Conservation (phyloP, 352 stramenopile genomes). For the Phytophthora pseudosyringae region DNA sequence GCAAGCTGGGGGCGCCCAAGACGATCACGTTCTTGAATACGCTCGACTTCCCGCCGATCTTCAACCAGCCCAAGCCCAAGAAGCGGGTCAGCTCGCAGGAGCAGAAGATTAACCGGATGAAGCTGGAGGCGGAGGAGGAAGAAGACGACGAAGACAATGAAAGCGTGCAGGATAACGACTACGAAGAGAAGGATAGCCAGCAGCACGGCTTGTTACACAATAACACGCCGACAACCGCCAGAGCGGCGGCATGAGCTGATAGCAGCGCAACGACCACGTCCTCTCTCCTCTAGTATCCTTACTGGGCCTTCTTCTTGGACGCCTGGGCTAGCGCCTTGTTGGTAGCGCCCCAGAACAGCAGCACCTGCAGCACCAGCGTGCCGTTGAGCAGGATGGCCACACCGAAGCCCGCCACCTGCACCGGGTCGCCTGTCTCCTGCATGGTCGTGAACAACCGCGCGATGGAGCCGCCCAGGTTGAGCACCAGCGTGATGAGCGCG, state of each 20-base stretch:
- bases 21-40: conserved; percentile 87
- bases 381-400: conserved; percentile 82
- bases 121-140: conserved; percentile 36
- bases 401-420: conserved; percentile 73
- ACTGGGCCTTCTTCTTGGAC: conserved; percentile 78
- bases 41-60: conserved; percentile 66
- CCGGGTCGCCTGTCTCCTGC: conserved; percentile 83
- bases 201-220: conserved; percentile 36
- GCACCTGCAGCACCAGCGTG: conserved; percentile 78
- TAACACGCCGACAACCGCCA: conserved; percentile 21
- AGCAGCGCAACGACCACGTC: neutral
- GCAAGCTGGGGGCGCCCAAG: conserved; percentile 63
- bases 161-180: conserved; percentile 26
- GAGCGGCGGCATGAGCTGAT: conserved; percentile 28
- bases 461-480: conserved; percentile 83
- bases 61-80: conserved; percentile 64
- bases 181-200: conserved; percentile 38
- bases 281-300: conserved; percentile 14
- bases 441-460: conserved; percentile 89
- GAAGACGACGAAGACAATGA: conserved; percentile 45
- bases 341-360: conserved; percentile 85
- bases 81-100: conserved; percentile 57
- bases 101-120: conserved; percentile 37
- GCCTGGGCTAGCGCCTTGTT: conserved; percentile 69
- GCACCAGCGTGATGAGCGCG: conserved; percentile 83